A percentile compares a stretch with the other conserved stretches of the same genome.
phyloP scores from a whole-genome alignment of 1,284 basidiomycete genomes.

The Cutaneotrichosporon dermatis region DNA sequence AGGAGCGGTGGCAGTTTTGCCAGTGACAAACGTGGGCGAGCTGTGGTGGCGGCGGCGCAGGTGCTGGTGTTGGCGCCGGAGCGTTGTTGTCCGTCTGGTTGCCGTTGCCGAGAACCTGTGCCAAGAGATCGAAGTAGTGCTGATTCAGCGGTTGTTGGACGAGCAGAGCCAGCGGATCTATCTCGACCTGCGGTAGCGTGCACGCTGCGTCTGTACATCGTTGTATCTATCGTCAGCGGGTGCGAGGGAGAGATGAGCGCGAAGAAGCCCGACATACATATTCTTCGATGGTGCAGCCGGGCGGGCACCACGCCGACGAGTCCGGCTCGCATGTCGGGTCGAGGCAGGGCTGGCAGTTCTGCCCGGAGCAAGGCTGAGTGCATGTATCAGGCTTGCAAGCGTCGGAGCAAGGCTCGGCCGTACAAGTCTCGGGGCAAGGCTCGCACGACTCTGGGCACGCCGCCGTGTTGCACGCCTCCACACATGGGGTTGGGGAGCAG shows the following conservation, averaged over 20 bases:
- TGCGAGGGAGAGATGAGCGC: too few relatives aligned
- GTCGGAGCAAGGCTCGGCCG: neutral
- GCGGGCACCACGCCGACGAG: constrained; percentile 8
- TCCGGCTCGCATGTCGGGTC: constrained; percentile 5
- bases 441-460: constrained; percentile 8
- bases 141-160: constrained; percentile 1
- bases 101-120: constrained; percentile 1
- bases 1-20: constrained; percentile 50
- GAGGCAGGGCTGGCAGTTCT: constrained; percentile 1
- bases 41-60: neutral
- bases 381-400: neutral
- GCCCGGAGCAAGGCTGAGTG: neutral
- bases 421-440: constrained; percentile 14
- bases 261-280: constrained; percentile 26
- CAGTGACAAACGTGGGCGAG: constrained; percentile 46
- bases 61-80: neutral
- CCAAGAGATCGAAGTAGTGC: constrained; percentile 9
- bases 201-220: constrained; percentile 29
- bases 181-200: constrained; percentile 1
- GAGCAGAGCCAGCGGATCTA: constrained; percentile 11
- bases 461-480: constrained; percentile 13
- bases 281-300: constrained; percentile 35
- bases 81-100: neutral
- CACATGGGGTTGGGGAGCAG: constrained; percentile 11
- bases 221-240: constrained; percentile 28